These are phyloP conservation scores for Sphaerulina vaccinii DNA, from an alignment of 2,329 filamentous ascomycete genomes.

Conservation along the genomic window DNA sequence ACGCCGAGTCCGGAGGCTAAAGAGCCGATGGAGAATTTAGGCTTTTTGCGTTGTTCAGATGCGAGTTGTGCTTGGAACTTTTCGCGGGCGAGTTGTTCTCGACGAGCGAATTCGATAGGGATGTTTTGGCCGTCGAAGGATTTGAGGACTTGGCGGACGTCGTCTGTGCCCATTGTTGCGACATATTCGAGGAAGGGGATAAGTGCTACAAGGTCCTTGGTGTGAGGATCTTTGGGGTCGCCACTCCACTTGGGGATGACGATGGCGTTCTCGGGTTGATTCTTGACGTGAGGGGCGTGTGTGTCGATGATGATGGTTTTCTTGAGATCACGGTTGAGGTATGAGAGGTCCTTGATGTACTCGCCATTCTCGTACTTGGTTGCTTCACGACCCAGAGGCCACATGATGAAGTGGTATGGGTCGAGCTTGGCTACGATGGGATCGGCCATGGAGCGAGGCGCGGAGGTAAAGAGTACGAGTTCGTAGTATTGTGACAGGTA, in stretches of 20 bases:
- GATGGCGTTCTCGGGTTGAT: slow-evolving; percentile 96
- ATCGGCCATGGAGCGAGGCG: slow-evolving; percentile 80
- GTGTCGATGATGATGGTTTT: slow-evolving; percentile 96
- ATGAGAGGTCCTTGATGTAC: slow-evolving; percentile 98
- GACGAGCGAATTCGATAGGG: slow-evolving; percentile 81
- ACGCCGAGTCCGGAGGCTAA: slow-evolving; percentile 67
- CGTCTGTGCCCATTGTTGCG: slow-evolving; percentile 85
- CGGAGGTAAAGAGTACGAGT: slow-evolving; percentile 89
- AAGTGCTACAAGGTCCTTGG: slow-evolving; percentile 75
- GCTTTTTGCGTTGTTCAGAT: slow-evolving; percentile 63
- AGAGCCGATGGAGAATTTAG: slow-evolving; percentile 62
- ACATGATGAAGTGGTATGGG: slow-evolving; percentile 91
- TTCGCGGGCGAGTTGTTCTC: slow-evolving; percentile 80
- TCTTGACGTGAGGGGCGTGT: slow-evolving; percentile 73
- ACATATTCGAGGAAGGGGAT: slow-evolving; percentile 98
- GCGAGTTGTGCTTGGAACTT: slow-evolving; percentile 79
- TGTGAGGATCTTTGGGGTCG: slow-evolving; percentile 63
- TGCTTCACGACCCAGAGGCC: slow-evolving; percentile 93
- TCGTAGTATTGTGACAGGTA: slow-evolving; percentile 99
- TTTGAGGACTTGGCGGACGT: slow-evolving; percentile 64
- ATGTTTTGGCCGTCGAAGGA: slow-evolving; percentile 75
- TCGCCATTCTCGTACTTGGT: slow-evolving; percentile 95
- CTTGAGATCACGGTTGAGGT: slow-evolving; percentile 90
- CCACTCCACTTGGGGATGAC: slow-evolving; percentile 88
- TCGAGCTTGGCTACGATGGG: slow-evolving; percentile 90